phyloP scores from a whole-genome alignment of 2,329 filamentous ascomycete species.

The Verticillium isaacii region DNA sequence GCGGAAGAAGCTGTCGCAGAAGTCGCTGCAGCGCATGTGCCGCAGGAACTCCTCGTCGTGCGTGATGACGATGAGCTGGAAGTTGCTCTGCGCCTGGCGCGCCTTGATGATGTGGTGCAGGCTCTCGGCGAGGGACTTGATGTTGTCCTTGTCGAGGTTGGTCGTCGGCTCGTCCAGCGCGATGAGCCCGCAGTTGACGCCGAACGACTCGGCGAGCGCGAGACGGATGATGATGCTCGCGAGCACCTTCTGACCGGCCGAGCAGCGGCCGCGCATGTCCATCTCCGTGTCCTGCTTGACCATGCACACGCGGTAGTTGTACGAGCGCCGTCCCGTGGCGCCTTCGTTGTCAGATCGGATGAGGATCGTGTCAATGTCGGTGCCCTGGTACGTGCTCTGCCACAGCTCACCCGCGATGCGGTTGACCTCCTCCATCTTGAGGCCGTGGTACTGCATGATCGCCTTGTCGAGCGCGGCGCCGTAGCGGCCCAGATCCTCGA shows the following conservation, averaged over 20 bases:
- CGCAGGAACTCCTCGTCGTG: constrained; percentile 96
- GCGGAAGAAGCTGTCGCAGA: constrained; percentile 86
- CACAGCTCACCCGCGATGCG: constrained; percentile 92
- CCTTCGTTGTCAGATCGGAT: constrained; percentile 85
- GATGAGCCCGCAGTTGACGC: constrained; percentile 91
- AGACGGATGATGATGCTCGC: constrained; percentile 97
- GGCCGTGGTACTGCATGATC: constrained; percentile 91
- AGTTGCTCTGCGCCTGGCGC: constrained; percentile 82
- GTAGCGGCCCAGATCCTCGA: constrained; percentile 84
- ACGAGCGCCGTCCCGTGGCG: constrained; percentile 68
- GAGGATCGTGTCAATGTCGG: constrained; percentile 92
- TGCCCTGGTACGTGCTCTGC: constrained; percentile 94
- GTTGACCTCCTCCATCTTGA: constrained; percentile 99
- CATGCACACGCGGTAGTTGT: constrained; percentile 99
- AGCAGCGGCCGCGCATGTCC: constrained; percentile 98
- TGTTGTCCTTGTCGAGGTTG: constrained; percentile 93
- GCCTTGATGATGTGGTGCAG: constrained; percentile 82
- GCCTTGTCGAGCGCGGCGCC: constrained; percentile 83
- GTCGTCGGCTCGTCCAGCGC: constrained; percentile 97
- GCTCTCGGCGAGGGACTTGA: constrained; percentile 78
- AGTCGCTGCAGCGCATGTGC: constrained; percentile 91
- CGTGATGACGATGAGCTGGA: constrained; percentile 97
- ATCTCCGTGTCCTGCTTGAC: constrained; percentile 95
- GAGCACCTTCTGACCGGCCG: constrained; percentile 92
- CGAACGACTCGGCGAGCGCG: constrained; percentile 93